Base-by-base conservation (phyloP, 1,139 yeast species). In the Pichia sp. region DNA sequence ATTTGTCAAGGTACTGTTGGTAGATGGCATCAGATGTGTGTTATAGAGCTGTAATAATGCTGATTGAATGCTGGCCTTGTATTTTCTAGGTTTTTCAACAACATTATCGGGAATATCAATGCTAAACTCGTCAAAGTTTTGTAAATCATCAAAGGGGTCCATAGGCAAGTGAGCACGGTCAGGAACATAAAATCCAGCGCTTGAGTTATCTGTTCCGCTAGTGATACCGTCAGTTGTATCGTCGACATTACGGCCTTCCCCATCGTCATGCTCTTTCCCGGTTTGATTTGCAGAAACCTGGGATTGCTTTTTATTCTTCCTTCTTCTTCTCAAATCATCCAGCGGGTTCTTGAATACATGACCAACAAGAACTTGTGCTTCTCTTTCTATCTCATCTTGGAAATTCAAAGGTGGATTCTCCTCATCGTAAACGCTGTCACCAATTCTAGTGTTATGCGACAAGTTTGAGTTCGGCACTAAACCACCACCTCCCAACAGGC, bases 41-140 rank as follows among this genome's bases (percentile, higher is more conserved):
- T 51, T 51, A 37, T 85, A 84, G 37, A 86, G 65, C 47, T 77
- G 72, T 44, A 86, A 64, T 44, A 86, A 64, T 2, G 88, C 75
- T 0, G 94, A 83, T 24, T 86, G 67, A 15, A 86, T 88, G 53
- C 96, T 95, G 20, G 86, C 85, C 46, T 80, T 80, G 6, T 84
- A 86, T 36, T 72, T 73, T 29, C 69, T 63, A 0, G 94, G 94
- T 22, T 44, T 46, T 10, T 44, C 42, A 2, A 34, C 38, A 10
- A 42, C 10, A 16, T 47, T 38, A 14, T 49, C 46, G 1, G 49
- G 46, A 19, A 45, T 43, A 30, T 53, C 56, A 6, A 48, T 38
- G 31, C 47, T 51, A 12, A 44, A 39, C 10, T 47, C 42, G 23
- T 47, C 46, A 24, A 48, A 42, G 29, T 51, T 42, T 33, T 48